Evolutionary conservation across 192 early-diverging fungal species (phyloP).

Genomic region (Lunasporangiospora selenospora): DNA sequence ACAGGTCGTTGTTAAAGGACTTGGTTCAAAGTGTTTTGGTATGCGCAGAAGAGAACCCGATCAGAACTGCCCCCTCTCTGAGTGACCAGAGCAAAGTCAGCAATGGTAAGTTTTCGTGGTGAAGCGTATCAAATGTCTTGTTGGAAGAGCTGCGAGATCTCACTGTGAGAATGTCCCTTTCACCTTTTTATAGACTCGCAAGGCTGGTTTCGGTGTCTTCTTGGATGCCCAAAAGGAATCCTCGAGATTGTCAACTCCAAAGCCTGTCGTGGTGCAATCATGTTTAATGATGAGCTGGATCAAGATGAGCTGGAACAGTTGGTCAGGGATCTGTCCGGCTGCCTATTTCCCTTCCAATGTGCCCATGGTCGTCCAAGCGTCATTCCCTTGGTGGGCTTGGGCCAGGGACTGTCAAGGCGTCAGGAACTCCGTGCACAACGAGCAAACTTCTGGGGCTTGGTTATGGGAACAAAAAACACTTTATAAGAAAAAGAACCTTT

Average conservation of each 20-base stretch:
- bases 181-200: constrained; percentile 1
- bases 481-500: too few relatives aligned
- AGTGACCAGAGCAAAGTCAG: too few relatives aligned
- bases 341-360: constrained; percentile 71
- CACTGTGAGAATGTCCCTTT: too few relatives aligned
- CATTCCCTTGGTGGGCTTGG: constrained; percentile 14
- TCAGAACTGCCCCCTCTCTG: too few relatives aligned
- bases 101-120: too few relatives aligned
- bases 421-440: too few relatives aligned
- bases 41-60: constrained; percentile 57
- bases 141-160: too few relatives aligned
- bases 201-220: constrained; percentile 26
- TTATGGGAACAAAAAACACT: too few relatives aligned
- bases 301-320: constrained; percentile 56
- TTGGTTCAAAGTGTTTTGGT: constrained; percentile 56
- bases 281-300: constrained; percentile 73
- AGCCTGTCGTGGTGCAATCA: constrained; percentile 77
- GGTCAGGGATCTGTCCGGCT: constrained; percentile 57
- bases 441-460: too few relatives aligned
- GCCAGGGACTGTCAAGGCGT: neutral
- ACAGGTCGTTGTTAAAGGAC: constrained; percentile 53
- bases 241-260: constrained; percentile 77
- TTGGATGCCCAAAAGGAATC: constrained; percentile 65
- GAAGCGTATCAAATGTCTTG: too few relatives aligned
- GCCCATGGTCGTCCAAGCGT: constrained; percentile 59